Base-by-base conservation (phyloP, 2,329 filamentous ascomycete species). In the Nemania serpens region DNA sequence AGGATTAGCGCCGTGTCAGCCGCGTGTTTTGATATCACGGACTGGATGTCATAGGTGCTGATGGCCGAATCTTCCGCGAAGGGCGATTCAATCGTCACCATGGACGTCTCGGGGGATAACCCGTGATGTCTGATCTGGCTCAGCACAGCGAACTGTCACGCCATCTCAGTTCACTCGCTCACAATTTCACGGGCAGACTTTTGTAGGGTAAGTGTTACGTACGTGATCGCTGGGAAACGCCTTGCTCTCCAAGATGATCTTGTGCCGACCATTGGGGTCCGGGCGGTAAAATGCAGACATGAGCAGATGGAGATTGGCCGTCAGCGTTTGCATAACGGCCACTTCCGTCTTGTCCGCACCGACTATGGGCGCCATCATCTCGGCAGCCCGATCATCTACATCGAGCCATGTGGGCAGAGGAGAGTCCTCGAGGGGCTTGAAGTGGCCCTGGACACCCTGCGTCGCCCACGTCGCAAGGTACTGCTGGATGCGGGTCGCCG, bases 211-310 rank as follows among this genome's bases (percentile, higher is more conserved):
- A 39, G 12, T 51, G 17, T 37, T 42, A 71, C 82, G 68, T 82
- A 91, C 89, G 77, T 92, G 89, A 74, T 94, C 91, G 74, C 88
- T 91, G 0, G 91, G 91, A 70, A 94, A 94, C 0, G 91, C 90
- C 72, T 91, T 93, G 63, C 85, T 86, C 74, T 94, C 91, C 33
- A 93, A 81, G 61, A 93, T 89, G 65, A 94, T 90, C 76, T 91
- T 93, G 74, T 88, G 89, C 55, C 74, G 74, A 18, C 77, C 76
- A 41, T 76, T 76, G 77, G 82, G 67, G 7, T 85, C 87, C 0
- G 91, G 91, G 37, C 79, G 82, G 75, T 93, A 94, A 77, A 93
- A 93, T 69, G 89, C 90, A 36, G 88, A 85, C 87, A 94, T 87
- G 54, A 93, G 78, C 18, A 93, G 75, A 76, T 94, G 91, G 54